Evolutionary conservation across 2,329 filamentous ascomycete species (phyloP).

Genomic region (Aspergillus eucalypticola): DNA sequence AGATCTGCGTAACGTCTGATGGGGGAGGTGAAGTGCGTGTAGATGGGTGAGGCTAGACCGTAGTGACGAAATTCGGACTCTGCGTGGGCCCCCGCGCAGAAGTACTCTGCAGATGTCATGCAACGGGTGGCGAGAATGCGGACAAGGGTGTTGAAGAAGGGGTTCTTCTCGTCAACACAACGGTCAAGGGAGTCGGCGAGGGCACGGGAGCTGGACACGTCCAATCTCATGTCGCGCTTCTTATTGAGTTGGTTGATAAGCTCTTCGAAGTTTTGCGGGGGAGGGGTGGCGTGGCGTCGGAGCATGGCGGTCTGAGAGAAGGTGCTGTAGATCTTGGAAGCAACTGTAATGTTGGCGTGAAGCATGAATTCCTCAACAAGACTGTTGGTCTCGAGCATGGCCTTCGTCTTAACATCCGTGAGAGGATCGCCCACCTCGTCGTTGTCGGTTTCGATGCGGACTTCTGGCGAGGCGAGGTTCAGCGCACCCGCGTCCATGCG

Average conservation of each 20-base stretch:
- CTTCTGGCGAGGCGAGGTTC: slow-evolving; percentile 95
- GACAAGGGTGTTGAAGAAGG: slow-evolving; percentile 98
- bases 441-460: slow-evolving; percentile 91
- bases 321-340: slow-evolving; percentile 81
- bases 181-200: slow-evolving; percentile 87
- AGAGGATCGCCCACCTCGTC: slow-evolving; percentile 95
- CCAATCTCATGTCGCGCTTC: slow-evolving; percentile 77
- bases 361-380: slow-evolving; percentile 99
- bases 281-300: slow-evolving; percentile 86
- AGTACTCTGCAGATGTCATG: slow-evolving; percentile 99
- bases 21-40: slow-evolving; percentile 97
- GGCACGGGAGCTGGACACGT: slow-evolving; percentile 84
- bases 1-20: slow-evolving; percentile 98
- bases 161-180: slow-evolving; percentile 76
- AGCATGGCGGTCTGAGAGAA: slow-evolving; percentile 96
- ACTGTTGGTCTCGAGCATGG: slow-evolving; percentile 91
- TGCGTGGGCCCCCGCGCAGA: slow-evolving; percentile 88
- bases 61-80: slow-evolving; percentile 97
- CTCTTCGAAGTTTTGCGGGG: slow-evolving; percentile 95
- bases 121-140: slow-evolving; percentile 96
- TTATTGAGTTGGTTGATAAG: slow-evolving; percentile 86
- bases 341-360: slow-evolving; percentile 94
- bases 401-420: slow-evolving; percentile 87
- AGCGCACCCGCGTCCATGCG: slow-evolving; percentile 94
- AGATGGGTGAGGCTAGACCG: slow-evolving; percentile 92